Conservation (phyloP, 352 stramenopile genomes). For the Peronospora farinosa region DNA sequence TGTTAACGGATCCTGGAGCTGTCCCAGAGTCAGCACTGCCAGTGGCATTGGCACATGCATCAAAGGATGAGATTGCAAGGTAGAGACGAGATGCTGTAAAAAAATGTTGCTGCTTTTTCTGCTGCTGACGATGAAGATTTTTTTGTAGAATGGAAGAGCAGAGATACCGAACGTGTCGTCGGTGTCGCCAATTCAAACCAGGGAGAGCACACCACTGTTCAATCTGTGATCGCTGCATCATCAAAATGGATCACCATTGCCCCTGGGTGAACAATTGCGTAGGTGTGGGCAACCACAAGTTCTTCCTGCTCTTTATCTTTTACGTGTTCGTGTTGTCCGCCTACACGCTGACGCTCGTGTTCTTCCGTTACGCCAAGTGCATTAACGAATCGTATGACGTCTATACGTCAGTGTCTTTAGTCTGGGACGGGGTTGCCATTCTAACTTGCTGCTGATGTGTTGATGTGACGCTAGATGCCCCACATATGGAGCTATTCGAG, state of each 20-base stretch:
- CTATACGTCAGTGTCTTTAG: neutral
- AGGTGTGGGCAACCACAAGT: conserved; percentile 98
- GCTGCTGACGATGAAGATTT: conserved; percentile 7
- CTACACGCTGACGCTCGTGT: conserved; percentile 92
- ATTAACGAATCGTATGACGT: conserved; percentile 70
- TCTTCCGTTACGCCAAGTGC: conserved; percentile 84
- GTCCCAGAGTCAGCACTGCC: conserved; percentile 93
- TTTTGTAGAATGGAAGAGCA: conserved; percentile 69
- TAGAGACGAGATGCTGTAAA: conserved; percentile 13
- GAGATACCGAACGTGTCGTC: conserved; percentile 78
- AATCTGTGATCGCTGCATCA: conserved; percentile 92
- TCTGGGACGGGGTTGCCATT: neutral
- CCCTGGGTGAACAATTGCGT: conserved; percentile 99
- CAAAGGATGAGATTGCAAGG: conserved; percentile 70
- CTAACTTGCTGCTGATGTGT: conserved; percentile 11
- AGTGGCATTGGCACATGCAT: conserved; percentile 56
- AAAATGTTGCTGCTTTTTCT: neutral
- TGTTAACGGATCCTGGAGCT: conserved; percentile 96
- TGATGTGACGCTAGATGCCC: conserved; percentile 40
- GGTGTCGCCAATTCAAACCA: conserved; percentile 95
- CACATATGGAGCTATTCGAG: conserved; percentile 62
- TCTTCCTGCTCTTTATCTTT: conserved; percentile 87
- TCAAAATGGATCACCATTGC: conserved; percentile 99
- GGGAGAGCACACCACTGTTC: conserved; percentile 94
- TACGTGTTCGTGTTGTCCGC: conserved; percentile 92